A percentile compares a stretch with the other conserved stretches of the same genome.
These are phyloP conservation scores for Aureobasidium sp. DNA, from an alignment of 2,329 filamentous ascomycete genomes.

Conservation along the genomic window DNA sequence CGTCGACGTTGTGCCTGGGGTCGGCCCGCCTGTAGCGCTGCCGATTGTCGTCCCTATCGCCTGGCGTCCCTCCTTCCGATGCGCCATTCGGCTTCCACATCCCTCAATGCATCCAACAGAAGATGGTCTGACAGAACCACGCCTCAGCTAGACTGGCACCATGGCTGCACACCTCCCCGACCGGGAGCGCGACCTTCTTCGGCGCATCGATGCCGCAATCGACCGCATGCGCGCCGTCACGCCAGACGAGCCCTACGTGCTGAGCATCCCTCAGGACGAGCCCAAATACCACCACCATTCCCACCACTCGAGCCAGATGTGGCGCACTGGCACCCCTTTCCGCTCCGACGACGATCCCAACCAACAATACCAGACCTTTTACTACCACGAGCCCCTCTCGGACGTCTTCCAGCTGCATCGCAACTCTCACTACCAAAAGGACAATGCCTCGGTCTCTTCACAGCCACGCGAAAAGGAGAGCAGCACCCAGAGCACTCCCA, in stretches of 20 bases:
- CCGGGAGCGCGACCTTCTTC: background rate
- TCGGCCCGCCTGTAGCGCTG: background rate
- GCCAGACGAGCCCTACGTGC: slow-evolving; percentile 40
- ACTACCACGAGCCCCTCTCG: slow-evolving; percentile 48
- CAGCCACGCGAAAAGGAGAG: slow-evolving; percentile 1
- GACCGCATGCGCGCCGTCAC: slow-evolving; percentile 38
- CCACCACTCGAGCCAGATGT: slow-evolving; percentile 34
- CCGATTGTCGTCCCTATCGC: background rate
- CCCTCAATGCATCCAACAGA: background rate
- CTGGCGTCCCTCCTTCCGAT: background rate
- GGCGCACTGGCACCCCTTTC: slow-evolving; percentile 47
- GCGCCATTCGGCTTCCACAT: background rate
- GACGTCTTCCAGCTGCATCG: slow-evolving; percentile 16
- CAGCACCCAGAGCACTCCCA: slow-evolving; percentile 37
- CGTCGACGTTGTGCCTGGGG: background rate
- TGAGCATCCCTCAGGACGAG: slow-evolving; percentile 42
- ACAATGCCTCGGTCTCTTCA: slow-evolving; percentile 28
- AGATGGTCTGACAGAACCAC: slow-evolving; percentile 5
- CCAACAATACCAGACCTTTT: slow-evolving; percentile 57
- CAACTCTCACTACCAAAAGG: slow-evolving; percentile 29
- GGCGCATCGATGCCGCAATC: slow-evolving; percentile 32
- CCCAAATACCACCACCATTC: slow-evolving; percentile 37
- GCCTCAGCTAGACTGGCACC: background rate
- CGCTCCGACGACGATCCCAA: slow-evolving; percentile 46
- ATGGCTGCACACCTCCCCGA: slow-evolving; percentile 1